These are phyloP conservation scores for Tulasnella sp. DNA, from an alignment of 768 basidiomycete species.

Conservation along the genomic window DNA sequence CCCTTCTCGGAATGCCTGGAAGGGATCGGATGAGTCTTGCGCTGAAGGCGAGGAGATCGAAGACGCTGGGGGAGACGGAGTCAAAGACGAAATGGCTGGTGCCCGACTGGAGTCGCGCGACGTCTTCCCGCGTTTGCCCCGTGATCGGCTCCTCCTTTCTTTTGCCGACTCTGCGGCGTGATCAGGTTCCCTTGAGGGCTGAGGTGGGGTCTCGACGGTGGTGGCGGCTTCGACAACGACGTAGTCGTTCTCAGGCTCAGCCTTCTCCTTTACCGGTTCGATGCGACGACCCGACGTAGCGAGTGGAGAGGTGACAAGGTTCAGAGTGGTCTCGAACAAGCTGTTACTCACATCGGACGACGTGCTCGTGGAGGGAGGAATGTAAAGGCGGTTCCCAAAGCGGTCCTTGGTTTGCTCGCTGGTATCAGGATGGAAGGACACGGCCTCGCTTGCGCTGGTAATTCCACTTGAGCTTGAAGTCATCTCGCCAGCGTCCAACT, in stretches of 20 bases:
- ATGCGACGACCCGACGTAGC: not conserved
- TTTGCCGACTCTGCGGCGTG: not conserved
- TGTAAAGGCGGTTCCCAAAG: slow-evolving; percentile 16
- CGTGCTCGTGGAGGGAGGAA: slow-evolving; percentile 14
- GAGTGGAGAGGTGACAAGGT: slow-evolving; percentile 8
- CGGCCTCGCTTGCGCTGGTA: not conserved
- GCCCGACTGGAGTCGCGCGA: slow-evolving; percentile 25
- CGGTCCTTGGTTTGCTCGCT: not conserved
- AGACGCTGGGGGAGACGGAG: not conserved
- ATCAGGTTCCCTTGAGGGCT: not conserved
- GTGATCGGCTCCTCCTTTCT: not conserved
- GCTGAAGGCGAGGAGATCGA: slow-evolving; percentile 4
- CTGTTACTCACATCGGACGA: slow-evolving; percentile 16
- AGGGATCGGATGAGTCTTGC: slow-evolving; percentile 12
- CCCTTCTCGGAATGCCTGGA: slow-evolving; percentile 24
- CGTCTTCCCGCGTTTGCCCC: slow-evolving; percentile 25
- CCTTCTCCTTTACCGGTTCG: not conserved
- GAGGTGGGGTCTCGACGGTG: not conserved
- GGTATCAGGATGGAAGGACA: not conserved
- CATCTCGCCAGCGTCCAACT: slow-evolving; percentile 14
- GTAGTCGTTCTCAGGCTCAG: not conserved
- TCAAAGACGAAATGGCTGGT: not conserved
- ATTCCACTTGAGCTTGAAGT: slow-evolving; percentile 17
- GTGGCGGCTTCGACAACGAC: not conserved
- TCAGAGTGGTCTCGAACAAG: slow-evolving; percentile 11